Evolutionary conservation across 2,329 filamentous ascomycete genomes (phyloP).

Genomic region (Dactylellina haptotyla): DNA sequence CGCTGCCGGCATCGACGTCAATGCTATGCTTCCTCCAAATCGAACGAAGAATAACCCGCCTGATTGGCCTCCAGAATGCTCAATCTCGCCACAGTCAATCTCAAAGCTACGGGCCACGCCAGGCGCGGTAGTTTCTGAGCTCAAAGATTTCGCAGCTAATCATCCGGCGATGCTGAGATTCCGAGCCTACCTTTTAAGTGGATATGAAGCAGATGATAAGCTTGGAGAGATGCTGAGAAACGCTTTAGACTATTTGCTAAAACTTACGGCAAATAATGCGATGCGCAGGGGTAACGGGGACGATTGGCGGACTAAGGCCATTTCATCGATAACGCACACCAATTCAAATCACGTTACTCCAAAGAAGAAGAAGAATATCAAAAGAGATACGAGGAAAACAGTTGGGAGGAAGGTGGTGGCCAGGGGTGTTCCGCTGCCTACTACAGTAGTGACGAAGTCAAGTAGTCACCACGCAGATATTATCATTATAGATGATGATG

Average conservation of each 20-base stretch:
- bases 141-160: slow-evolving; percentile 8
- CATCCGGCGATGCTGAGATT: slow-evolving; percentile 16
- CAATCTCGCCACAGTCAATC: neutral
- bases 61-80: neutral
- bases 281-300: neutral
- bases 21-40: too few species aligned
- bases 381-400: too few species aligned
- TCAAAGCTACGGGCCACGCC: slow-evolving; percentile 1
- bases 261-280: neutral
- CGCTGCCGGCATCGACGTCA: neutral
- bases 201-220: neutral
- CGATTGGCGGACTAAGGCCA: neutral
- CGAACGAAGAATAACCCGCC: neutral
- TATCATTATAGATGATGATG: too few species aligned
- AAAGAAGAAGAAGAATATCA: too few species aligned
- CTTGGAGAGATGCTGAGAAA: slow-evolving; percentile 11
- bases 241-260: slow-evolving; percentile 9
- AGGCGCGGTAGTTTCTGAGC: neutral
- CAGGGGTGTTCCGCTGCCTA: too few species aligned
- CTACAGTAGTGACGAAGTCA: too few species aligned
- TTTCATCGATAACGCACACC: neutral
- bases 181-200: slow-evolving; percentile 17
- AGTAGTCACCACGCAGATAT: too few species aligned
- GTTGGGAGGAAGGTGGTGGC: too few species aligned
- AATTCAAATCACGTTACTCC: too few species aligned